Evolutionary conservation across 768 basidiomycete species (phyloP), one percentile per base, ranked within the genome.

Genomic region (Paxillus involutus): DNA sequence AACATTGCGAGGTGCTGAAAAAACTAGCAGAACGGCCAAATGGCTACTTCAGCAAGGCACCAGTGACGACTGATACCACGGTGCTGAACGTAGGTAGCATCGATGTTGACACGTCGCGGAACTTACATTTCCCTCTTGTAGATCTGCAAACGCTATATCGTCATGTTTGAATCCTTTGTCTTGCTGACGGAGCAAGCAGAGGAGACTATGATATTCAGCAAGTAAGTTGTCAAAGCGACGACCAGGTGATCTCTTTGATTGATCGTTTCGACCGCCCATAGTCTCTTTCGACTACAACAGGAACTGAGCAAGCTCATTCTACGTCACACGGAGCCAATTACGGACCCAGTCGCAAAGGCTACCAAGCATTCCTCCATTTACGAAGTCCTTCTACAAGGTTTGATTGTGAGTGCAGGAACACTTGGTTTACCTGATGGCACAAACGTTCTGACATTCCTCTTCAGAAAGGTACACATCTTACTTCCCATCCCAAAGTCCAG

Each of bases 201-300:
- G 60, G 95, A 97, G 67, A 91, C 91, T 9, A 97, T 98, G 94
- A 89, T 98, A 44, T 97, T 97, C 64, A 84, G 89, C 21, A 94
- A 94, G 96, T 96, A 64, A 60, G 85, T 66, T 30, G 10, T 13
- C 11, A 16, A n/a, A 17, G 47, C 30, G n/a, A 14, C 42, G 36
- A 41, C 33, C 9, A 13, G 4, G 32, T 3, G 43, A 19, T 42
- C 17, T 40, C 9, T 16, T 42, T 44, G 44, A 32, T 49, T 51
- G 17, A 51, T 17, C 41, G n/a, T 39, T 50, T 47, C 29, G 21
- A 32, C 11, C 42, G 19, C 37, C 49, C 6, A 11, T 55, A 98
- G 96, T 65, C 75, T 97, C 48, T 74, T 85, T 13, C 88, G 94
- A n/a, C 69, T 98, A 46, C 85, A 94, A 37, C 84, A 88, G 60